Evolutionary conservation across 2,329 filamentous ascomycete species (phyloP), one percentile per base, ranked within the genome.

Genomic region (Claviceps pazoutovae): DNA sequence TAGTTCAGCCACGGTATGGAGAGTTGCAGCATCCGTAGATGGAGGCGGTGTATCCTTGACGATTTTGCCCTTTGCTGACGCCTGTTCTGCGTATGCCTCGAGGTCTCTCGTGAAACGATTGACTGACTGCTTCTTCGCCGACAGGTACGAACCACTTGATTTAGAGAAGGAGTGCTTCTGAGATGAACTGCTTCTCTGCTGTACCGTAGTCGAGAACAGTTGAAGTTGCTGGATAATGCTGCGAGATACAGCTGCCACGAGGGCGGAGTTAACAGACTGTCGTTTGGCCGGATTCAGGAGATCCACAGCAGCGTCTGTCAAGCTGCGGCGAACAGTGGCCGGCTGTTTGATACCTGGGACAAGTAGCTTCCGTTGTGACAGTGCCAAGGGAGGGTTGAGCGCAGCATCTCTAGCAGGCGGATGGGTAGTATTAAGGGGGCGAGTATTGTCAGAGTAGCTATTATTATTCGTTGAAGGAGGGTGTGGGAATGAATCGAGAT

Each of bases 1-100:
- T 2, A 81, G 63, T 34, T 73, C 74, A 26, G 71, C 68, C 17
- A 81, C 67, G 2, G 78, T 80, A 53, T 72, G 69, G 46, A 72
- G 63, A 43, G 71, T 78, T 48, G 61, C 57, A n/a, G 62, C 66
- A 2, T 72, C 73, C 13, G 66, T 65, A 1, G 68, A 56, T 36
- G 54, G 65, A 48, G 70, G 71, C 4, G 73, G 66, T 1, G 70
- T 71, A 11, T 66, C 65, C 16, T 68, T 56, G 1, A 66, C 65
- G 30, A 64, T 54, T 51, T 68, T 72, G 0, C 68, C 67, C 38
- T 66, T 61, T 11, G 64, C 63, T 19, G 62, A 64, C 11, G 68
- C 62, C 4, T 64, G 64, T 45, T 72, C 57, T 26, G 61, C 60
- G 51, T 63, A 64, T 37, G 52, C 54, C 16, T 60, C 56, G 23